Conservation (phyloP, 768 basidiomycete species). For the Sporobolomyces pararoseus region DNA sequence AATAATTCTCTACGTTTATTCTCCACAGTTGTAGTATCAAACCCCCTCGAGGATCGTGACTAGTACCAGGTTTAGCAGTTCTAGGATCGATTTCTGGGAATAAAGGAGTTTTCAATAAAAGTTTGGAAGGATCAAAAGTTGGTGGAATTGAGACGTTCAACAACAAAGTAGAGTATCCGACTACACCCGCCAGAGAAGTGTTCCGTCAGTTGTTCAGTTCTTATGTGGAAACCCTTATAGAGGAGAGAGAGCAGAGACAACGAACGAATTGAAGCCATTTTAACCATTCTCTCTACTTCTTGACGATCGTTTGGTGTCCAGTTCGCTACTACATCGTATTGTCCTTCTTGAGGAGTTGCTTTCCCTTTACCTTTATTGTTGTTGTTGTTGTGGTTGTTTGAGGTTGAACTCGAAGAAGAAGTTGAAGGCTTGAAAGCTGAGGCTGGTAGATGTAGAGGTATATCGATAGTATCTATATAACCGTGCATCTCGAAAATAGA, state of each 20-base stretch:
- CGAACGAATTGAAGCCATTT: constrained; percentile 28
- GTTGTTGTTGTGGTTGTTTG: not conserved
- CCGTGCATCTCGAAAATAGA: constrained; percentile 27
- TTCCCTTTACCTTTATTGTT: not conserved
- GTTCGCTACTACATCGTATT: constrained; percentile 26
- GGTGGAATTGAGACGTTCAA: constrained; percentile 64
- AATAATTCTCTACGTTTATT: constrained; percentile 70
- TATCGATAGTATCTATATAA: constrained; percentile 33
- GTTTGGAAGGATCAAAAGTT: constrained; percentile 63
- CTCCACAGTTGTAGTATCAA: constrained; percentile 65
- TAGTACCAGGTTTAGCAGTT: constrained; percentile 53
- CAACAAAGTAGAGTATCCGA: constrained; percentile 79
- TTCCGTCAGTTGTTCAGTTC: too few relatives aligned
- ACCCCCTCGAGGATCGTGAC: too few relatives aligned
- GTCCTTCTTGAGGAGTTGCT: not conserved
- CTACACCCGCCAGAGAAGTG: too few relatives aligned
- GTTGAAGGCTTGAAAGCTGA: constrained; percentile 9
- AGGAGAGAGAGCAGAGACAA: not conserved
- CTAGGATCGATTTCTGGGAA: constrained; percentile 56
- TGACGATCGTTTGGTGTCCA: constrained; percentile 28
- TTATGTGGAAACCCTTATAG: too few relatives aligned
- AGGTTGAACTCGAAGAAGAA: not conserved
- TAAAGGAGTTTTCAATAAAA: constrained; percentile 61
- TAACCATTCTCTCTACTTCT: constrained; percentile 22
- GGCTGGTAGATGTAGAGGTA: constrained; percentile 33